phyloP scores from a whole-genome alignment of 306 rosid genomes.

The Lathyrus aphaca region DNA sequence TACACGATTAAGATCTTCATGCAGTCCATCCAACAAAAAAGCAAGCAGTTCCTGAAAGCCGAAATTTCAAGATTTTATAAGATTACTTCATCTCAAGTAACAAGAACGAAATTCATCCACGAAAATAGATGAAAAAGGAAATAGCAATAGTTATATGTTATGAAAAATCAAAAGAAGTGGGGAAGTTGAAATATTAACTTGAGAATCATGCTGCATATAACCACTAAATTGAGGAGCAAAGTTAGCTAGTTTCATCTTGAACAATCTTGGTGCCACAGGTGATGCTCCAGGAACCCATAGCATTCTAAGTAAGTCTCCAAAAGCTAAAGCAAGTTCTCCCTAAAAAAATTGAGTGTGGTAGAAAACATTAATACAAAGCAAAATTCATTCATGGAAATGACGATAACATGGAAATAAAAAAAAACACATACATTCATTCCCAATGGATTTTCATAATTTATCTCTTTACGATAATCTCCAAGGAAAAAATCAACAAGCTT shows the following conservation, averaged over 20 bases:
- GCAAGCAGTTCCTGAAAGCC: conserved; percentile 82
- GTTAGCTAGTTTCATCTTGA: conserved; percentile 68
- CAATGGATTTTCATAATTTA: conserved; percentile 76
- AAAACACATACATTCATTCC: conserved; percentile 74
- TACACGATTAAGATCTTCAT: conserved; percentile 89
- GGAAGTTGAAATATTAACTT: conserved; percentile 55
- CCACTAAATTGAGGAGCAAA: conserved; percentile 89
- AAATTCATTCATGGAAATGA: conserved; percentile 21
- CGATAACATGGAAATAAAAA: conserved; percentile 27
- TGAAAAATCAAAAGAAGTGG: neutral
- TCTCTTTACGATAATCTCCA: conserved; percentile 74
- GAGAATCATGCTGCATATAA: conserved; percentile 90
- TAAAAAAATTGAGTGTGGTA: conserved; percentile 34
- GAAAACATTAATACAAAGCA: conserved; percentile 4
- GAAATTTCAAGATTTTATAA: conserved; percentile 38
- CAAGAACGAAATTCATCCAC: conserved; percentile 18
- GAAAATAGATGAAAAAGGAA: conserved; percentile 19
- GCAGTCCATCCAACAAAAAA: conserved; percentile 90
- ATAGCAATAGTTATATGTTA: conserved; percentile 7
- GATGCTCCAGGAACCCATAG: conserved; percentile 76
- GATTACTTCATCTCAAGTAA: conserved; percentile 29
- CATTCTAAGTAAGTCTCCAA: conserved; percentile 83
- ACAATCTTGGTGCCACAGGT: conserved; percentile 66
- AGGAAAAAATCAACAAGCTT: conserved; percentile 78
- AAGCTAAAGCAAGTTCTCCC: conserved; percentile 92